These are phyloP conservation scores for Yamadazyma ubonensis DNA, from an alignment of 805 yeast species.

Conservation along the genomic window DNA sequence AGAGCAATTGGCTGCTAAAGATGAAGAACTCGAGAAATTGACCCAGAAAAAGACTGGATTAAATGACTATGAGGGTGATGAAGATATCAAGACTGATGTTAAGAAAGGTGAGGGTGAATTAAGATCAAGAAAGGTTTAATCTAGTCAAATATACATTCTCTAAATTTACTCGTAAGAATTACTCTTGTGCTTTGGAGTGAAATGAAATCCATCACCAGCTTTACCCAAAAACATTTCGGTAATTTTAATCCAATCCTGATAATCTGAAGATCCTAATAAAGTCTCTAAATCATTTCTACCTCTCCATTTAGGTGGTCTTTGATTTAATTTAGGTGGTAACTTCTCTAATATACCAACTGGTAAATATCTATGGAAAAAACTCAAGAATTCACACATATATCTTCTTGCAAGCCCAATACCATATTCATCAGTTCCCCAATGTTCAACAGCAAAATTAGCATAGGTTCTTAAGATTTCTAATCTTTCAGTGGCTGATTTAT, in stretches of 20 bases:
- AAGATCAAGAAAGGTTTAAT: conserved; percentile 17
- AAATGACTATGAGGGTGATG: conserved; percentile 51
- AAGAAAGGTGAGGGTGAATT: conserved; percentile 12
- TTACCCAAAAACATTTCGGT: conserved; percentile 95
- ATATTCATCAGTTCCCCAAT: conserved; percentile 97
- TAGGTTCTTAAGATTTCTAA: conserved; percentile 69
- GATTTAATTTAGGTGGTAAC: conserved; percentile 84
- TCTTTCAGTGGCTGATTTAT: conserved; percentile 87
- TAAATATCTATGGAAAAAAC: conserved; percentile 90
- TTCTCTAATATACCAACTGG: conserved; percentile 92
- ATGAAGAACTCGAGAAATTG: conserved; percentile 61
- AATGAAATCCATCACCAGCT: conserved; percentile 69
- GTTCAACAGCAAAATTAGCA: conserved; percentile 81
- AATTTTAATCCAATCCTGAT: conserved; percentile 92
- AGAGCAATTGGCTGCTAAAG: conserved; percentile 49
- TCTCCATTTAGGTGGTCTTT: conserved; percentile 90
- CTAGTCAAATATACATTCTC: neutral
- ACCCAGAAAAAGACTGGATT: conserved; percentile 73
- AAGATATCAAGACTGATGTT: conserved; percentile 7
- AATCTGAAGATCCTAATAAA: conserved; percentile 78
- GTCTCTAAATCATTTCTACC: conserved; percentile 95
- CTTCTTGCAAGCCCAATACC: conserved; percentile 88
- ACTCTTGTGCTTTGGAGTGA: conserved; percentile 93
- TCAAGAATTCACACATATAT: conserved; percentile 88
- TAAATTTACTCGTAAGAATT: conserved; percentile 54